These are phyloP conservation scores for Candida tammaniensis DNA, from an alignment of 805 yeast genomes.

Conservation along the genomic window DNA sequence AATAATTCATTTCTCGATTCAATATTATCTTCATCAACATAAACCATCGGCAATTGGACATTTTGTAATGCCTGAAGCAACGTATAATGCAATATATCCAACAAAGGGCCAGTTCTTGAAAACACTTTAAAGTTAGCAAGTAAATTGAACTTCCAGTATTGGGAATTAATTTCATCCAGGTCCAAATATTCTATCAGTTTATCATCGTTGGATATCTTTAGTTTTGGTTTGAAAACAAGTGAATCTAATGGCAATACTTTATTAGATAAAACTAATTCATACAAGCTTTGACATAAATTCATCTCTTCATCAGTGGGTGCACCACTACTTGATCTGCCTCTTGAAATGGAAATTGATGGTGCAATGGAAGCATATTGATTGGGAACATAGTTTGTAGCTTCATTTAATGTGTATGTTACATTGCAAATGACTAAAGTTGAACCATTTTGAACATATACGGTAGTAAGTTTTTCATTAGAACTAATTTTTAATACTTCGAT, in stretches of 20 bases:
- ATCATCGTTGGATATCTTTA: constrained; percentile 12
- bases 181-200: constrained; percentile 2
- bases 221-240: constrained; percentile 24
- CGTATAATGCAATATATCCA: constrained; percentile 73
- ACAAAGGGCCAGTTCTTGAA: constrained; percentile 76
- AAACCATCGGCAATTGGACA: constrained; percentile 64
- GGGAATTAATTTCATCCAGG: constrained; percentile 8
- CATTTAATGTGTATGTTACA: constrained; percentile 10
- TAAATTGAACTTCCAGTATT: constrained; percentile 48
- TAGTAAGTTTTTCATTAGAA: constrained; percentile 18
- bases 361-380: constrained; percentile 43
- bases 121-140: constrained; percentile 75
- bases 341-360: constrained; percentile 72
- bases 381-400: constrained; percentile 2
- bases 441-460: constrained; percentile 13
- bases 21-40: constrained; percentile 15
- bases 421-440: constrained; percentile 12
- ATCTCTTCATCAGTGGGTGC: constrained; percentile 87
- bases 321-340: constrained; percentile 76
- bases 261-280: constrained; percentile 58
- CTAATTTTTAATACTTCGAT: constrained; percentile 34
- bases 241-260: constrained; percentile 43
- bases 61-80: constrained; percentile 59
- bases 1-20: constrained; percentile 7
- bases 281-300: constrained; percentile 62